Conservation (phyloP, 129 eudicot genomes). For the Flaveria ramosissima region DNA sequence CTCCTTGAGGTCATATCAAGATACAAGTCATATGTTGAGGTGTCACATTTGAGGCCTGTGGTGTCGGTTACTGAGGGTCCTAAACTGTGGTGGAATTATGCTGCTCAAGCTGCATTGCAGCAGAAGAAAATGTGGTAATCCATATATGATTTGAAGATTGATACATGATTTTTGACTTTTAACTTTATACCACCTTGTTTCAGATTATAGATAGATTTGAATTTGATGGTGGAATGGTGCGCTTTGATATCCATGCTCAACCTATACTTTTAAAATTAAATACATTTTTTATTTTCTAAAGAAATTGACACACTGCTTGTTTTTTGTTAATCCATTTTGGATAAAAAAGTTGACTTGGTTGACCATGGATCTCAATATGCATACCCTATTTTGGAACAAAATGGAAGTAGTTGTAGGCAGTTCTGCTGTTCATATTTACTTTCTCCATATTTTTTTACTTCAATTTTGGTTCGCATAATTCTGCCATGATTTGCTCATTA, state of each 20-base stretch:
- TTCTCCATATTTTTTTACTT: not conserved
- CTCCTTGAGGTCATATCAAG: conserved; percentile 89
- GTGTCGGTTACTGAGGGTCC: conserved; percentile 68
- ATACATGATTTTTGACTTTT: conserved; percentile 24
- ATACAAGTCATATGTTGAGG: conserved; percentile 73
- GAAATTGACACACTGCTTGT: conserved; percentile 16
- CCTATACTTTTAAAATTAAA: not conserved
- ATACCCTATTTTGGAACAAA: conserved; percentile 25
- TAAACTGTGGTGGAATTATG: conserved; percentile 90
- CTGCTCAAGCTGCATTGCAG: conserved; percentile 85
- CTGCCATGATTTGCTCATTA: not conserved
- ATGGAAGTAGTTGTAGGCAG: conserved; percentile 20
- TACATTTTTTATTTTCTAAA: not conserved
- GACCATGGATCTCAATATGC: conserved; percentile 14
- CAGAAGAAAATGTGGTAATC: conserved; percentile 87
- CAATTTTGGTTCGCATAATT: not conserved
- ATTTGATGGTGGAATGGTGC: conserved; percentile 12
- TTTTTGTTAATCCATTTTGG: conserved; percentile 17
- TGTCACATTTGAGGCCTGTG: conserved; percentile 88
- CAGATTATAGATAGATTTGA: conserved; percentile 10
- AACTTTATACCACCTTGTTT: conserved; percentile 6
- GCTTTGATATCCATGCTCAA: conserved; percentile 9
- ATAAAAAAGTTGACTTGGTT: conserved; percentile 24
- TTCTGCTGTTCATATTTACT: conserved; percentile 7
- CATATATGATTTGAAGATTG: conserved; percentile 15